Evolutionary conservation across 2,329 filamentous ascomycete genomes (phyloP), one percentile per base, ranked within the genome.

Genomic region (Huntiella decipiens): DNA sequence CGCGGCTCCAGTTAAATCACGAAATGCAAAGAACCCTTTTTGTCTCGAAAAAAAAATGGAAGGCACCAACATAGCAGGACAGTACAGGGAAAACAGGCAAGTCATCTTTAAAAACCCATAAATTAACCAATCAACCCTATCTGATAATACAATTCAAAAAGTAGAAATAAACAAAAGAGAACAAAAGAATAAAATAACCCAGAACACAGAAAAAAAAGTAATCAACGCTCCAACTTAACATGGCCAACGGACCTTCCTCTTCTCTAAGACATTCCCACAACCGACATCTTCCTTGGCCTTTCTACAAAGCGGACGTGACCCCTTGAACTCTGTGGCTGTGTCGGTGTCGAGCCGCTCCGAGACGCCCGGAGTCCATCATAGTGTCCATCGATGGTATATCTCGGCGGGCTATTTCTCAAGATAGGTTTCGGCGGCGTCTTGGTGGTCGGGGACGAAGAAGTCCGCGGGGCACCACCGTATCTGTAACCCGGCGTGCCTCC

Each of bases 301-400:
- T 49, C 47, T 44, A 46, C 47, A 46, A 49, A 49, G 47, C 44
- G 47, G n/a, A 49, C 47, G 32, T 46, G 44, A 32, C 43, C 47
- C 40, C 40, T 44, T 46, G 15, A 35, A n/a, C 35, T 28, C 15
- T 11, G 28, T 41, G 19, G 39, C 13, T 16, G 22, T 17, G 34
- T 16, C 22, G 39, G 17, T 17, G 8, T 33, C 34, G 39, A 44
- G 44, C 36, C 22, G 4, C 6, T 7, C 4, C 22, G 22, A 22
- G 22, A 22, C 22, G 22, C 22, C 22, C 22, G 22, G 3, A 22
- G 22, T 22, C 22, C 22, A 22, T 22, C 22, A 22, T 22, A 22
- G 22, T 22, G 22, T 22, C 22, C 22, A 7, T 22, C 22, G 4
- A 22, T 7, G 22, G 44, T 44, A 17, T 45, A 40, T 13, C 37